Conservation (phyloP, 1,139 yeast genomes). For the Komagataea norvegica region DNA sequence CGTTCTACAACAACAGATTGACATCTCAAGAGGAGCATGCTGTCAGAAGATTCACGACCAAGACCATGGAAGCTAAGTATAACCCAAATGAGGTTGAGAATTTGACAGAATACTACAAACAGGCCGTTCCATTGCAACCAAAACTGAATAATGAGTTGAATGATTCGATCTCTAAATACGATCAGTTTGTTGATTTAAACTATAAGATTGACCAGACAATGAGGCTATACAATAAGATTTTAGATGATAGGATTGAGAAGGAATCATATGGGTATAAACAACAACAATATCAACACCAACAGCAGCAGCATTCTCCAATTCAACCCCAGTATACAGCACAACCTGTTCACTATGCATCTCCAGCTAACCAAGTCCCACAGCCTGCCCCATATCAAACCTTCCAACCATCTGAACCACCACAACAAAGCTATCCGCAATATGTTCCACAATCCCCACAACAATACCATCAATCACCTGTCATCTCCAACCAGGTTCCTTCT, state of each 20-base stretch:
- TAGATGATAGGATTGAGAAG: constrained; percentile 53
- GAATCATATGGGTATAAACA: constrained; percentile 19
- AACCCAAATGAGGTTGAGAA: constrained; percentile 48
- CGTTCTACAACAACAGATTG: constrained; percentile 25
- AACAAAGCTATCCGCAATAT: constrained; percentile 12
- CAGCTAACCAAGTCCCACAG: constrained; percentile 4
- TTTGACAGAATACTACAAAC: constrained; percentile 44
- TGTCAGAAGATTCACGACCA: constrained; percentile 62
- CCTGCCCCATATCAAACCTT: constrained; percentile 6
- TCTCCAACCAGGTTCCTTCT: constrained; percentile 2
- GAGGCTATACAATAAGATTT: constrained; percentile 69
- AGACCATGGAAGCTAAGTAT: constrained; percentile 51
- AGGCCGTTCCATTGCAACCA: constrained; percentile 65
- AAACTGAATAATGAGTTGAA: constrained; percentile 65
- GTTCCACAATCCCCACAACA: constrained; percentile 13
- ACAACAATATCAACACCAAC: constrained; percentile 5
- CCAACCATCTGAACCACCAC: constrained; percentile 5
- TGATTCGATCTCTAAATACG: constrained; percentile 62
- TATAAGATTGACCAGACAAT: constrained; percentile 77
- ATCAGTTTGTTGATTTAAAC: constrained; percentile 69
- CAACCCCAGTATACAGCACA: constrained; percentile 8
- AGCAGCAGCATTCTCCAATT: constrained; percentile 4
- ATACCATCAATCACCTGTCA: constrained; percentile 2
- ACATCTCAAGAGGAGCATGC: constrained; percentile 62
- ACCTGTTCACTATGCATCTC: background rate